Evolutionary conservation across 2,329 filamentous ascomycete genomes (phyloP), one percentile per base, ranked within the genome.

Genomic region (Huntiella moniliformis): DNA sequence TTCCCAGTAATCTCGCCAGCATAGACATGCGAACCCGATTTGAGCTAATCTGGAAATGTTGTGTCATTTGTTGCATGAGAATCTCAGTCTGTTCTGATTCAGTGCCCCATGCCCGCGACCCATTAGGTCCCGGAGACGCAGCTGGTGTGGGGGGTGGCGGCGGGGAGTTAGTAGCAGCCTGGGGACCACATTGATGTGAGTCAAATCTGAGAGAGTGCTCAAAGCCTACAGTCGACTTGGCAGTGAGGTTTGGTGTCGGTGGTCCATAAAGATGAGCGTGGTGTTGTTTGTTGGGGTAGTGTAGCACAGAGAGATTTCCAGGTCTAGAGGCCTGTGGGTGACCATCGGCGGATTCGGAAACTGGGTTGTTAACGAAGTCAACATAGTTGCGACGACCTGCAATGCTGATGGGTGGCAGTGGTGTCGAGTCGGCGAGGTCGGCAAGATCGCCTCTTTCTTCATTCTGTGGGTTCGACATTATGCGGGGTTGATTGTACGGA

Each of bases 1-100:
- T 73, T 56, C 93, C 93, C 52, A 98, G 67, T 48, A 98, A 67
- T 58, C 94, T 87, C 43, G 84, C 84, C 49, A 98, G 67, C 55
- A 93, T 74, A 35, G 82, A 74, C 55, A 86, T 82, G 48, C 83
- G 76, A 61, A 88, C 82, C 1, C 77, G 73, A 17, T 79, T 74
- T 48, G 77, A 80, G 60, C 85, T 78, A 46, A 79, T 75, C 55
- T 78, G 77, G 57, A 96, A 96, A 56, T 86, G 77, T 50, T 79
- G 73, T 50, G 83, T 74, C 48, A 91, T 77, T 57, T 86, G 79
- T 53, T 83, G 70, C 46, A 80, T 74, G 57, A 93, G 84, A 59
- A 56, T 84, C 76, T 50, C 85, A 80, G 37, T 79, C 78, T 15
- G 79, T 78, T 51, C 77, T 75, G 56, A 77, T 83, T 22, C 32